Conservation (phyloP, 2,329 filamentous ascomycete species). For the Macrophomina tecta region DNA sequence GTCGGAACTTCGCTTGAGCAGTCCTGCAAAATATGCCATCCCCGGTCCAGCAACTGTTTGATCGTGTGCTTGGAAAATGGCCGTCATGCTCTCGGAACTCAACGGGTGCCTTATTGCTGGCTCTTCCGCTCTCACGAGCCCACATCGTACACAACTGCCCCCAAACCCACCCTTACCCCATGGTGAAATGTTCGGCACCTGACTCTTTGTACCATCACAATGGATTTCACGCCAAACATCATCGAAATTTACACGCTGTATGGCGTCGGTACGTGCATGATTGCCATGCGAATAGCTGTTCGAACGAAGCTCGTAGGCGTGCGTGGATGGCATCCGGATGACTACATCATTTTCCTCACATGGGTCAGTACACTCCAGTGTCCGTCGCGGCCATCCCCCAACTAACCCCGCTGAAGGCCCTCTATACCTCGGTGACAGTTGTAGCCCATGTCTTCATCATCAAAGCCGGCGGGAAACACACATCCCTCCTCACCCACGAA, state of each 20-base stretch:
- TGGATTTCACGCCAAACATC: conserved; percentile 14
- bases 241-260: conserved; percentile 48
- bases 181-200: background rate
- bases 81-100: background rate
- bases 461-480: conserved; percentile 38
- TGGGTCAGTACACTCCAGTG: conserved; percentile 34
- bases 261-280: conserved; percentile 40
- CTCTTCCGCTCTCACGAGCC: background rate
- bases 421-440: conserved; percentile 33
- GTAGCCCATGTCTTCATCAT: conserved; percentile 32
- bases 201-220: background rate
- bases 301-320: conserved; percentile 44
- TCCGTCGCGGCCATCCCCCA: background rate
- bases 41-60: background rate
- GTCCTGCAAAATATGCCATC: background rate
- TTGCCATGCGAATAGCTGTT: conserved; percentile 41
- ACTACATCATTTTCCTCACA: conserved; percentile 42
- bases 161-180: background rate
- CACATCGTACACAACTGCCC: background rate
- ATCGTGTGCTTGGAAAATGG: background rate
- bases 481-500: conserved; percentile 40
- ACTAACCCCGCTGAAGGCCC: conserved; percentile 7
- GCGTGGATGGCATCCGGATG: conserved; percentile 42
- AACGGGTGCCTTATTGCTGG: background rate
- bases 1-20: conserved; percentile 1